Percentiles rank a stretch among this genome's conserved stretches.
These are phyloP conservation scores for Azolla pinnata DNA, from an alignment of 75 land plant genomes.

Conservation along the genomic window DNA sequence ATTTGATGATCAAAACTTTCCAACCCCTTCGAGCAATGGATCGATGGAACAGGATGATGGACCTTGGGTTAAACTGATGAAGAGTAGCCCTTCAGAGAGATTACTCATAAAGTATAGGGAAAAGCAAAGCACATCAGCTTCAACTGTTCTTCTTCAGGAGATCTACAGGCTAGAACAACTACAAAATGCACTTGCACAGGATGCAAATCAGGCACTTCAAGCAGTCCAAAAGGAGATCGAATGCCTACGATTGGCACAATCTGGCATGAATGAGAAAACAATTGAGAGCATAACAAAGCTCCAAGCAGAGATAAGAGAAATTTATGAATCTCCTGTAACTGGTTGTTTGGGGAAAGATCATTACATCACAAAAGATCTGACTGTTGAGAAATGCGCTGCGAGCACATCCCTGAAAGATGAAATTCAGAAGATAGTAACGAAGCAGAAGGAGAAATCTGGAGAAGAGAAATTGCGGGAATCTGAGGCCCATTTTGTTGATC, in stretches of 20 bases:
- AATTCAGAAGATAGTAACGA: not conserved
- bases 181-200: slow-evolving; percentile 65
- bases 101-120: too few species aligned
- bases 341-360: not conserved
- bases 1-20: not conserved
- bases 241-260: slow-evolving; percentile 56
- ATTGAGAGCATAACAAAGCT: slow-evolving; percentile 25
- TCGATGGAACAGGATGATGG: slow-evolving; percentile 26
- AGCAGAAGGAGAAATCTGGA: not conserved
- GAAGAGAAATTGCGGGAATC: not conserved
- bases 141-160: slow-evolving; percentile 79
- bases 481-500: not conserved
- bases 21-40: not conserved
- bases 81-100: too few species aligned
- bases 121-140: slow-evolving; percentile 61
- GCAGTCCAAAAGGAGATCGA: slow-evolving; percentile 78
- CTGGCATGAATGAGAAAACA: slow-evolving; percentile 66
- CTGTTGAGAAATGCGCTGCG: not conserved
- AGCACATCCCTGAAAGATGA: not conserved
- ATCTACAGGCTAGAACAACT: slow-evolving; percentile 88
- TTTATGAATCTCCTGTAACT: not conserved
- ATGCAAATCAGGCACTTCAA: slow-evolving; percentile 48
- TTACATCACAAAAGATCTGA: slow-evolving; percentile 1
- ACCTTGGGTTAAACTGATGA: slow-evolving; percentile 59
- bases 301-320: not conserved